These are phyloP conservation scores for Byssochlamys sp. DNA, from an alignment of 2,329 filamentous ascomycete species.

Conservation along the genomic window DNA sequence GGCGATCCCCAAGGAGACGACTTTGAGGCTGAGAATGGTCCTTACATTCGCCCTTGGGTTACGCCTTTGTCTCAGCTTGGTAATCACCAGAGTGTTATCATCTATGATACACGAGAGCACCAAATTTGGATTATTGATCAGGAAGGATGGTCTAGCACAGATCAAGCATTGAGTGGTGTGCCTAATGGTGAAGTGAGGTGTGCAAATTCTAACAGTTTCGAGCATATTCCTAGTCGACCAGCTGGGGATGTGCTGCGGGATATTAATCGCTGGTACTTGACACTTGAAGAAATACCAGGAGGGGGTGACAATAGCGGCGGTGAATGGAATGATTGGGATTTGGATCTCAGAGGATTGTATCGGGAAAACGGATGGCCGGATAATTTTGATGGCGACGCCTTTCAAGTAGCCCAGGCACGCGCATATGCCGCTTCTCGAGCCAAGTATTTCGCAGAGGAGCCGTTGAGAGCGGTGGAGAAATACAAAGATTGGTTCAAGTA, in stretches of 20 bases:
- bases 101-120: constrained; percentile 19
- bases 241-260: constrained; percentile 11
- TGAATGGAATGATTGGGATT: neutral
- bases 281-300: constrained; percentile 8
- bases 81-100: constrained; percentile 15
- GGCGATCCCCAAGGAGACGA: neutral
- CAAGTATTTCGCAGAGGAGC: neutral
- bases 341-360: constrained; percentile 4
- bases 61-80: constrained; percentile 17
- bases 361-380: constrained; percentile 10
- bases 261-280: constrained; percentile 8
- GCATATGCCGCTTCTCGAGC: neutral
- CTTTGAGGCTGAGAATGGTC: constrained; percentile 9
- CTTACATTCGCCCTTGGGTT: constrained; percentile 21
- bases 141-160: constrained; percentile 2
- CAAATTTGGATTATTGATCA: constrained; percentile 14
- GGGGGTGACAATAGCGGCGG: neutral
- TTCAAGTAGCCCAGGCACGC: constrained; percentile 7
- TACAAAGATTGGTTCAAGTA: neutral
- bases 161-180: neutral
- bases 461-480: neutral
- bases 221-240: constrained; percentile 6
- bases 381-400: constrained; percentile 10
- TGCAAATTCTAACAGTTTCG: constrained; percentile 9
- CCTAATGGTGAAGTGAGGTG: neutral